phyloP scores from a whole-genome alignment of 345 rosid species.

The Iberis pinnata region DNA sequence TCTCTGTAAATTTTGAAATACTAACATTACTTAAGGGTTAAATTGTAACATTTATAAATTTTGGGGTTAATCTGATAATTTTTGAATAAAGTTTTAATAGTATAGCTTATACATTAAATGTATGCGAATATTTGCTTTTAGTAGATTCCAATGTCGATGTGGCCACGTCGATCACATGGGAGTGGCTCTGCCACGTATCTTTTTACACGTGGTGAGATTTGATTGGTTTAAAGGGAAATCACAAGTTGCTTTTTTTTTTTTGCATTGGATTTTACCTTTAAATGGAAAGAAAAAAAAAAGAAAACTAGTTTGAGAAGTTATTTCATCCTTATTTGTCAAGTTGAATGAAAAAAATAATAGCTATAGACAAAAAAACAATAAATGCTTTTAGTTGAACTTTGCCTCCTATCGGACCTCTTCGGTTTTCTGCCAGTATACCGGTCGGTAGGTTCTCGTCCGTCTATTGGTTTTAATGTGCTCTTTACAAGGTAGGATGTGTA shows the following conservation, averaged over 20 bases:
- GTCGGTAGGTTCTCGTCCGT: no score
- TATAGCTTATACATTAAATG: no score
- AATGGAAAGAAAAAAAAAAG: neutral
- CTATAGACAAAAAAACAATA: no score
- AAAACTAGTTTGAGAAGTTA: neutral
- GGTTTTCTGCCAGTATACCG: no score
- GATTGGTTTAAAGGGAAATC: neutral
- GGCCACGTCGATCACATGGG: conserved; percentile 24
- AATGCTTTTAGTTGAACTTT: no score
- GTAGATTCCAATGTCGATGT: conserved; percentile 17
- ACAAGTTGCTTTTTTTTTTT: conserved; percentile 12
- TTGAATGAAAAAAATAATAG: no score
- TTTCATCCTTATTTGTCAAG: neutral
- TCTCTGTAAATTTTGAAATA: no score
- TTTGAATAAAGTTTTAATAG: neutral
- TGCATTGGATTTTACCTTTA: conserved; percentile 4
- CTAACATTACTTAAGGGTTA: neutral
- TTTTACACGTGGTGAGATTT: neutral
- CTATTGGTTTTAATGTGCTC: no score
- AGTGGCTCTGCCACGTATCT: conserved; percentile 20
- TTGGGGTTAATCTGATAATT: neutral
- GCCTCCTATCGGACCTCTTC: no score
- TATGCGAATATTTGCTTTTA: conserved; percentile 29
- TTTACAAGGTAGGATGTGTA: no score
- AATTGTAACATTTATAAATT: neutral